Evolutionary conservation across 352 stramenopile genomes (phyloP).

Genomic region (Pythium vanterpoolii): DNA sequence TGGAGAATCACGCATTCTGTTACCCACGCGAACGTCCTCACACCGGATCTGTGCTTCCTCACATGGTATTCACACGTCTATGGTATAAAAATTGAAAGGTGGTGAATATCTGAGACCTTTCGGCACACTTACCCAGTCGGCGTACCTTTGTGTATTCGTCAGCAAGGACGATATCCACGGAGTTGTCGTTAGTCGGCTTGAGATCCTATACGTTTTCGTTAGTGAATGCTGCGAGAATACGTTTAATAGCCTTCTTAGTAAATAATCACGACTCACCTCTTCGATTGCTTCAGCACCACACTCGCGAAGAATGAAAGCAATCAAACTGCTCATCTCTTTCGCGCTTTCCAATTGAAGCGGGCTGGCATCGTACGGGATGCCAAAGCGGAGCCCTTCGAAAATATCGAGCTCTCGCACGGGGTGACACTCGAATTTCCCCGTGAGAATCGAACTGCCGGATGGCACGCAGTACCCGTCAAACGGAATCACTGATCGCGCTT

Average conservation of each 20-base stretch:
- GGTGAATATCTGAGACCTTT: neutral
- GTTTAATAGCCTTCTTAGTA: neutral
- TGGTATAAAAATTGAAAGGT: neutral
- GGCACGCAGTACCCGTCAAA: conserved; percentile 73
- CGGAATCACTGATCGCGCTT: conserved; percentile 38
- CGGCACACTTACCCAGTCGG: neutral
- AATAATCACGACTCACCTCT: conserved; percentile 31
- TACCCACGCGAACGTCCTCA: conserved; percentile 78
- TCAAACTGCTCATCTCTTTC: conserved; percentile 43
- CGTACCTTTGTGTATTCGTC: conserved; percentile 70
- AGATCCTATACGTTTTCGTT: conserved; percentile 37
- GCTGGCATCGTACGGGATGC: conserved; percentile 52
- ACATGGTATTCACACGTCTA: conserved; percentile 59
- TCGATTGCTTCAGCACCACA: conserved; percentile 61
- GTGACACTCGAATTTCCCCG: conserved; percentile 62
- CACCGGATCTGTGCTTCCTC: conserved; percentile 29
- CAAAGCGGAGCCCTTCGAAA: conserved; percentile 57
- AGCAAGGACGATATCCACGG: conserved; percentile 63
- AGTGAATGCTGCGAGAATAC: neutral
- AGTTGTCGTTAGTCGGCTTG: conserved; percentile 24
- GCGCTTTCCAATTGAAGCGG: conserved; percentile 28
- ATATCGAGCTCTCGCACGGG: conserved; percentile 41
- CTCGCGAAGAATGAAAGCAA: conserved; percentile 54
- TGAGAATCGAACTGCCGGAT: conserved; percentile 59
- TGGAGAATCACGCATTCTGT: conserved; percentile 81